A percentile compares a stretch with the other conserved stretches of the same genome.
phyloP scores from a whole-genome alignment of 306 rosid species.

The Cucumis sativus region DNA sequence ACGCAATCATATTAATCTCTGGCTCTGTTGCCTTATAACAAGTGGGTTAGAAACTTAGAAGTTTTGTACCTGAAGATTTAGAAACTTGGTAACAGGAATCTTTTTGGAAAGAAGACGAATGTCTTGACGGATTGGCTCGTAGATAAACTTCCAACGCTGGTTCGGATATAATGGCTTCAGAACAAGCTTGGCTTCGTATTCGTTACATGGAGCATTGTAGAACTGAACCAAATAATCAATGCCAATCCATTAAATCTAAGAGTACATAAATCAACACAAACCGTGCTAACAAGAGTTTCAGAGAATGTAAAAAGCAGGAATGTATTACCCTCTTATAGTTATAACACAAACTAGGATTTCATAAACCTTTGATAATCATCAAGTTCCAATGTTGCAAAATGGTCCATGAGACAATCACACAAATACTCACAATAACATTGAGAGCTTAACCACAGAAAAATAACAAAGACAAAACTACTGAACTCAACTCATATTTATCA shows the following conservation, averaged over 20 bases:
- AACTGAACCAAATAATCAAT: slow-evolving; percentile 37
- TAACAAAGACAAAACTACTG: background rate
- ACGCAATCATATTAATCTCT: background rate
- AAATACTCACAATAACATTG: background rate
- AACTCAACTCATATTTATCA: background rate
- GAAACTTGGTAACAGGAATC: slow-evolving; percentile 69
- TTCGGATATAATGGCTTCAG: slow-evolving; percentile 72
- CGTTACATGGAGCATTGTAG: slow-evolving; percentile 82
- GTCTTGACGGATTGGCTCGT: slow-evolving; percentile 62
- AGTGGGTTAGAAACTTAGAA: background rate
- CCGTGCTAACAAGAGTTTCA: background rate
- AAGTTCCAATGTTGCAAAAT: background rate
- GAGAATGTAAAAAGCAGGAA: background rate
- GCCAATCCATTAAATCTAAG: slow-evolving; percentile 1
- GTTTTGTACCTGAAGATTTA: slow-evolving; percentile 73
- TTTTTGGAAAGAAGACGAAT: slow-evolving; percentile 75
- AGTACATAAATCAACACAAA: background rate
- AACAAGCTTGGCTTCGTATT: slow-evolving; percentile 66
- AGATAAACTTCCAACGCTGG: slow-evolving; percentile 73
- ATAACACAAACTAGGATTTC: background rate
- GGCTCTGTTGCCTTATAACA: background rate
- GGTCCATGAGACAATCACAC: background rate
- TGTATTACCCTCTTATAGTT: background rate
- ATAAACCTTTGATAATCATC: background rate
- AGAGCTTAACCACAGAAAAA: background rate